Percentiles rank a stretch among this genome's conserved stretches.
Conservation (phyloP, 2,329 filamentous ascomycete species). For the Fusarium euwallaceae region DNA sequence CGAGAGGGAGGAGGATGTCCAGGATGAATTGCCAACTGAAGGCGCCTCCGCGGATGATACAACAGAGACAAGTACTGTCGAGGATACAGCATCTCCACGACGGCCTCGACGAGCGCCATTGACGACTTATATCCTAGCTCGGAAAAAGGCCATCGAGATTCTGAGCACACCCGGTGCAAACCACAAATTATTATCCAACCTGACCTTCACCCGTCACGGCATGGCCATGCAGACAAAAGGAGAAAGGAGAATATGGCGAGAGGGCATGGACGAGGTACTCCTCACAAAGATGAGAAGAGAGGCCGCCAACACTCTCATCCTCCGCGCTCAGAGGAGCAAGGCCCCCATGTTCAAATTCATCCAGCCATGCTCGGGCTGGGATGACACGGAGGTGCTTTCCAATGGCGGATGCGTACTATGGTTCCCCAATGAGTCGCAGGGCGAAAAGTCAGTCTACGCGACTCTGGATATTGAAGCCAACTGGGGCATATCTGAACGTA, state of each 20-base stretch:
- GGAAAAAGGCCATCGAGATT: slow-evolving; percentile 48
- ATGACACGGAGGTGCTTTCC: slow-evolving; percentile 55
- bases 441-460: slow-evolving; percentile 55
- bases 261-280: slow-evolving; percentile 69
- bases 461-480: slow-evolving; percentile 55
- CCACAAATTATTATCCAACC: not conserved
- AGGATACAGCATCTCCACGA: not conserved
- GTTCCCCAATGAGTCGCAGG: slow-evolving; percentile 44
- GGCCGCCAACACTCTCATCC: slow-evolving; percentile 60
- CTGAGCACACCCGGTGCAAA: slow-evolving; percentile 10
- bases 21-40: not conserved
- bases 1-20: not conserved
- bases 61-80: not conserved
- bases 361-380: slow-evolving; percentile 58
- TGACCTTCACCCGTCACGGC: slow-evolving; percentile 45
- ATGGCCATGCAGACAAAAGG: slow-evolving; percentile 38
- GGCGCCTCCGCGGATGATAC: not conserved
- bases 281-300: slow-evolving; percentile 63
- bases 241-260: slow-evolving; percentile 50
- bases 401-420: slow-evolving; percentile 63
- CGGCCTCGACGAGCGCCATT: slow-evolving; percentile 25
- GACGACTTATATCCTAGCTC: slow-evolving; percentile 45
- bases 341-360: slow-evolving; percentile 55
- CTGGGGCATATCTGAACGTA: not conserved
- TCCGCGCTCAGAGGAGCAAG: slow-evolving; percentile 23